A percentile compares a stretch with the other conserved stretches of the same genome.
Evolutionary conservation across 2,329 filamentous ascomycete species (phyloP).

Genomic region (Penicillium polonicum): DNA sequence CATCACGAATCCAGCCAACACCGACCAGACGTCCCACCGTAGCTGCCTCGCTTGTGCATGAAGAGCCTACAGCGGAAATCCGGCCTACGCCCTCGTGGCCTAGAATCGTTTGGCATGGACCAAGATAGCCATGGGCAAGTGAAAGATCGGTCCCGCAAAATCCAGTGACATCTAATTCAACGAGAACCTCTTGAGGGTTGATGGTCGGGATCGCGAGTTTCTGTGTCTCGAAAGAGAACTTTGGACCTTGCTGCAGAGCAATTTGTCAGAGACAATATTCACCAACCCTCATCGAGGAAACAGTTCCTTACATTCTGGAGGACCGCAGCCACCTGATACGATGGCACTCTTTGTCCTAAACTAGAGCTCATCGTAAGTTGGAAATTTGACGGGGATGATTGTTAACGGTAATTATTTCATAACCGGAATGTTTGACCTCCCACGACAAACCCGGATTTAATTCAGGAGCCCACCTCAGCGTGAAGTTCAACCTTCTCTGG

Average conservation of each 20-base stretch:
- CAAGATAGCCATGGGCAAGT: not conserved
- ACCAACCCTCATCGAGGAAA: not conserved
- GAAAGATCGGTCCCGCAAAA: not conserved
- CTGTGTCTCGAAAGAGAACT: not conserved
- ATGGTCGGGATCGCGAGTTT: not conserved
- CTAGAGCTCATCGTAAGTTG: not conserved
- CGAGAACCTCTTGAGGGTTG: not conserved
- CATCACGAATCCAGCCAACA: not conserved
- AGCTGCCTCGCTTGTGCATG: not conserved
- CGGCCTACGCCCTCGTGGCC: not conserved
- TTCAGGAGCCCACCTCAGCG: not conserved
- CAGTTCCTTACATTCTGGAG: not conserved
- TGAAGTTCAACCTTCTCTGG: not conserved
- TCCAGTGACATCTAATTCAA: not conserved
- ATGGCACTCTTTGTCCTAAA: not conserved
- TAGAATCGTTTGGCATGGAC: not conserved
- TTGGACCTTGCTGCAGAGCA: not conserved
- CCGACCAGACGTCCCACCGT: not conserved
- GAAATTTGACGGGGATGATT: too few species aligned
- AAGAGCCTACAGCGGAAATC: not conserved
- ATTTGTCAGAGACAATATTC: not conserved
- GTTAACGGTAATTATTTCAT: not conserved
- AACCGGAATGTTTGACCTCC: too few species aligned
- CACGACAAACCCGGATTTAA: not conserved
- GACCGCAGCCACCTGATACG: not conserved